Evolutionary conservation across 2,329 filamentous ascomycete species (phyloP), one percentile per base, ranked within the genome.

Genomic region (Colletotrichum sp.): DNA sequence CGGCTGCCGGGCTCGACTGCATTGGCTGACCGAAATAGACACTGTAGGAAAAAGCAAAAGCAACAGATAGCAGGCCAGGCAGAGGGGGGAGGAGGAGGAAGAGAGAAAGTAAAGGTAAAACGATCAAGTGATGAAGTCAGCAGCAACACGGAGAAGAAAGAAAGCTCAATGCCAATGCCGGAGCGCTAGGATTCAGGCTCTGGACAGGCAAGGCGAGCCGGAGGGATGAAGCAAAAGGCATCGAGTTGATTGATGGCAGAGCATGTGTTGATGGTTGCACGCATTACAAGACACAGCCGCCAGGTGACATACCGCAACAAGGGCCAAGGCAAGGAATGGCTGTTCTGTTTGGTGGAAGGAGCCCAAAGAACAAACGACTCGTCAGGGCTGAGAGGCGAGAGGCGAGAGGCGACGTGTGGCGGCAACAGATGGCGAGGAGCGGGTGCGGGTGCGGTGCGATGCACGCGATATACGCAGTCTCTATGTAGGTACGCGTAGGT

Each of bases 261-360:
- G 18, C 44, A 49, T 12, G 44, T 49, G 52, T 39, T 34, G 21
- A 32, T 57, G 30, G 64, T 49, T 68, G 70, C 57, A 65, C 64
- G 64, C 59, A 44, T 30, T 69, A 63, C 30, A 49, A 71, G 70
- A 69, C 73, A 73, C 73, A 69, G 64, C 73, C 73, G 64, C 73
- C 70, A 49, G 49, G 26, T 69, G 64, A 36, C 64, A 68, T 69
- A 36, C 44, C 69, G 44, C 21, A 55, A 69, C 73, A 64, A 73
- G 73, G 69, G 55, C 18, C 18, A 28, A 62, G 24, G 57, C 32
- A 63, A 62, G 55, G 57, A 21, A 36, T 32, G n/a, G 34, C 49
- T 57, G 18, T 49, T 21, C 49, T 52, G 55, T 63, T 72, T 71
- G 57, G 64, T 44, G 55, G 26, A 34, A 63, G n/a, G 52, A 12